Evolutionary conservation across 1,284 basidiomycete genomes (phyloP).

Genomic region (Polyporus tsugae): DNA sequence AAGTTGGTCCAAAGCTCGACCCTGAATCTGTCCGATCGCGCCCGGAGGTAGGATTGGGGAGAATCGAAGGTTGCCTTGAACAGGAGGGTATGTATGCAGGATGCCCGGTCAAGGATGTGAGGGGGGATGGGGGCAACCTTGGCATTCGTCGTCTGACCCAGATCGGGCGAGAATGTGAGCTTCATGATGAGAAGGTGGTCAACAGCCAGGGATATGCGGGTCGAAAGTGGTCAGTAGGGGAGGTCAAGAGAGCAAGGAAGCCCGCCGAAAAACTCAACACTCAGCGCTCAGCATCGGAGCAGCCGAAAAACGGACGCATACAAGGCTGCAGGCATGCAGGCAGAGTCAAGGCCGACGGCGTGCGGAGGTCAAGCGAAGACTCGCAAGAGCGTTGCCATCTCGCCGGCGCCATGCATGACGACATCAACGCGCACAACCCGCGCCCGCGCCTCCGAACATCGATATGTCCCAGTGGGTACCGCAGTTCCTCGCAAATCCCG

Average conservation of each 20-base stretch:
- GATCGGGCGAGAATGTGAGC: conserved; percentile 34
- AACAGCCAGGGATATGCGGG: conserved; percentile 16
- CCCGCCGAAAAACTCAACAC: not conserved
- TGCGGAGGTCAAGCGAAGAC: not conserved
- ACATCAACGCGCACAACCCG: not conserved
- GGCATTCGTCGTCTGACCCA: conserved; percentile 27
- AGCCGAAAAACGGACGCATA: not conserved
- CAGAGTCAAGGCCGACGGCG: not conserved
- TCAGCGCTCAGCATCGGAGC: not conserved
- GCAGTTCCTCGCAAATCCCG: not conserved
- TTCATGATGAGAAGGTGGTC: conserved; percentile 23
- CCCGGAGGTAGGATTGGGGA: conserved; percentile 34
- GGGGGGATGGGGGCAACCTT: conserved; percentile 26
- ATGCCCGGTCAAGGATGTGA: conserved; percentile 23
- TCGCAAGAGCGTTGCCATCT: not conserved
- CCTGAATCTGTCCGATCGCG: conserved; percentile 32
- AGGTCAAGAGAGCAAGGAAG: conserved; percentile 4
- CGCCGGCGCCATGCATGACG: conserved; percentile 3
- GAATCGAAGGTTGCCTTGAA: conserved; percentile 41
- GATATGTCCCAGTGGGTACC: not conserved
- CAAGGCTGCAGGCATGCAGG: not conserved
- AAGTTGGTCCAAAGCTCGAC: conserved; percentile 44
- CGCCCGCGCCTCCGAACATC: not conserved
- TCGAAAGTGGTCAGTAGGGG: conserved; percentile 8
- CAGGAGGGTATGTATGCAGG: conserved; percentile 28